Base-by-base conservation (phyloP, 306 rosid species). In the Lithocarpus polystachyus region DNA sequence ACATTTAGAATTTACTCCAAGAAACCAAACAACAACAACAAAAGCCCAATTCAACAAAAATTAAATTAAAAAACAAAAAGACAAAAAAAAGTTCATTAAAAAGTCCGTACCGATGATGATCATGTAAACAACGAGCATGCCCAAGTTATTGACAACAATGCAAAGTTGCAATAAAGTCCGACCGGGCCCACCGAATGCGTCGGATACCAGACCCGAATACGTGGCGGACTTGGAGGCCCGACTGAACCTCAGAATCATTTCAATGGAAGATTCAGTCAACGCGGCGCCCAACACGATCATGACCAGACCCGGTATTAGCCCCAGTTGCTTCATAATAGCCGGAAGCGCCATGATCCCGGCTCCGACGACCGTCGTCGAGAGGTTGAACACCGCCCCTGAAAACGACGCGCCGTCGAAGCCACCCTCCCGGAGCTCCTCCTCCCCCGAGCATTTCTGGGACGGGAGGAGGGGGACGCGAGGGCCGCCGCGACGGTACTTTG, bases 341-440 rank as follows among this genome's bases (percentile, higher is more conserved):
- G 96, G 96, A 1, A 91, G 89, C 56, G 96, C 96, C 96, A 91
- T 91, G 85, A 91, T 89, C 12, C 93, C 93, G 53, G 89, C 96
- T 26, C 96, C 96, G 33, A 91, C 89, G 29, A 91, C 62, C 13
- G 96, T 89, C 62, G 93, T 87, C 22, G 96, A 87, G 71, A 91
- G 89, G 74, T 91, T 91, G 76, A 91, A 91, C 1, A 91, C 87
- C 1, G 93, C 90, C 53, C 93, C 92, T 3, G 90, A 72, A 74
- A 84, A 87, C 17, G 93, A 89, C 12, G 96, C 90, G 73, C 90
- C 90, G 14, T 70, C 74, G 62, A 75, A 84, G 14, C 83, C 83
- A 17, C 17, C 59, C 56, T 86, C 86, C 57, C 22, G 56, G 84
- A 81, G 51, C 57, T 77, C 83, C 45, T 40, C 45, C 3, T 8